Conservation (phyloP, 306 rosid genomes). For the Cucumis cinereus region DNA sequence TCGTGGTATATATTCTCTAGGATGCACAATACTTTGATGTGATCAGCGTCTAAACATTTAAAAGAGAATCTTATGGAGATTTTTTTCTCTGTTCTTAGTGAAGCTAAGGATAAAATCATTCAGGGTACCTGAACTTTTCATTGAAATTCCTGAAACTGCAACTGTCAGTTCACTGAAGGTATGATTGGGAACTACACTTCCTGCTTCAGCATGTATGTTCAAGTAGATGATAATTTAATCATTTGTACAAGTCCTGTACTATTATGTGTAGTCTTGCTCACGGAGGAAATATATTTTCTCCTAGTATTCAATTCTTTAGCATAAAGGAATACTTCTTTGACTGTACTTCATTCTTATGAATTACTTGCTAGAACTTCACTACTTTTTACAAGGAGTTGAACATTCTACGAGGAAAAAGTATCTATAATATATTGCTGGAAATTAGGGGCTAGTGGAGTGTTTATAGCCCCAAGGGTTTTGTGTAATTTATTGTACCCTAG, state of each 20-base stretch:
- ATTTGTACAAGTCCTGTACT: not conserved
- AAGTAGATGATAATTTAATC: not conserved
- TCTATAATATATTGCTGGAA: no score
- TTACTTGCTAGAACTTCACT: not conserved
- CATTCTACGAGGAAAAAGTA: not conserved
- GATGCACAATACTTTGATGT: slow-evolving; percentile 18
- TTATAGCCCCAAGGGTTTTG: no score
- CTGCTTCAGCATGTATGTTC: not conserved
- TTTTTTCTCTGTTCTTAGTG: slow-evolving; percentile 44
- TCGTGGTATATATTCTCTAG: slow-evolving; percentile 48
- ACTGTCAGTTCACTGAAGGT: slow-evolving; percentile 86
- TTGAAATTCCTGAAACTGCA: slow-evolving; percentile 76
- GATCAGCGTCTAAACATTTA: slow-evolving; percentile 26
- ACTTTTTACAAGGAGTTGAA: not conserved
- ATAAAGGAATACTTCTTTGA: not conserved
- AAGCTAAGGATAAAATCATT: slow-evolving; percentile 84
- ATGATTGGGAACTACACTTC: not conserved
- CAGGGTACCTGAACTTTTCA: slow-evolving; percentile 74
- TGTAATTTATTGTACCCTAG: no score
- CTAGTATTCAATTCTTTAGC: not conserved
- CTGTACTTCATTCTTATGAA: no score
- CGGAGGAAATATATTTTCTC: not conserved
- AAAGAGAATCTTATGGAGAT: slow-evolving; percentile 29
- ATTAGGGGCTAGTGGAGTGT: no score
- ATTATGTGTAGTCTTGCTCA: not conserved